Evolutionary conservation across 176 grass and related monocot species (phyloP).

Genomic region (Aegilops bicornis): DNA sequence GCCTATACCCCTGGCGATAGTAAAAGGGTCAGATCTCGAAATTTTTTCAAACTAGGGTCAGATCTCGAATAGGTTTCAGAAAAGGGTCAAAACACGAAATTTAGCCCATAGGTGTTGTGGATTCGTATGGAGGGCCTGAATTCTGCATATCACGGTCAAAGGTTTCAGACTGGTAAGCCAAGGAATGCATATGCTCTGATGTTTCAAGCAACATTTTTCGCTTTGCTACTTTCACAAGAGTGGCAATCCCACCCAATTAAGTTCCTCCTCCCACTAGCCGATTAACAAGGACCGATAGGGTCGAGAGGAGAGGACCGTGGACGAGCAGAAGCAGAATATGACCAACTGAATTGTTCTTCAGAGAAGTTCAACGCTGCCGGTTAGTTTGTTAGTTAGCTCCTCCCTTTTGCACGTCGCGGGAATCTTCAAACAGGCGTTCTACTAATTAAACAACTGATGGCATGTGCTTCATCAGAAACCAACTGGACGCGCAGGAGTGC

Average conservation of each 20-base stretch:
- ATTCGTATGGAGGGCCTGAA: not conserved
- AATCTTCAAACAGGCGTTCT: not conserved
- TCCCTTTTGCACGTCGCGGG: not conserved
- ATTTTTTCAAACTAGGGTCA: too few relatives aligned
- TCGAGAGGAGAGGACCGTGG: not conserved
- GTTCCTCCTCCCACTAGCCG: not conserved
- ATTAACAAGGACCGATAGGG: not conserved
- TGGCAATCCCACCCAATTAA: not conserved
- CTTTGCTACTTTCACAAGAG: not conserved
- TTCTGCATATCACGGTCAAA: not conserved
- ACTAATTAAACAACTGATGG: not conserved
- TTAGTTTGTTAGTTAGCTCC: not conserved
- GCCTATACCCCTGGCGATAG: too few relatives aligned
- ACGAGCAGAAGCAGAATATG: not conserved
- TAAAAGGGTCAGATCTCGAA: too few relatives aligned
- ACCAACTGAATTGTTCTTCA: not conserved
- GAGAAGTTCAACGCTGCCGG: not conserved
- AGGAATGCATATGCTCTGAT: not conserved
- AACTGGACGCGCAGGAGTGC: not conserved
- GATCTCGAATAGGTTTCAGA: too few relatives aligned
- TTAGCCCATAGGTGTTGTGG: too few relatives aligned
- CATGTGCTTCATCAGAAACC: not conserved
- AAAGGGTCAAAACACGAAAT: too few relatives aligned
- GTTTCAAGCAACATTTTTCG: not conserved
- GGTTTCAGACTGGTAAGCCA: not conserved